Base-by-base conservation (phyloP, 345 rosid genomes). In the Hypericum perforatum region DNA sequence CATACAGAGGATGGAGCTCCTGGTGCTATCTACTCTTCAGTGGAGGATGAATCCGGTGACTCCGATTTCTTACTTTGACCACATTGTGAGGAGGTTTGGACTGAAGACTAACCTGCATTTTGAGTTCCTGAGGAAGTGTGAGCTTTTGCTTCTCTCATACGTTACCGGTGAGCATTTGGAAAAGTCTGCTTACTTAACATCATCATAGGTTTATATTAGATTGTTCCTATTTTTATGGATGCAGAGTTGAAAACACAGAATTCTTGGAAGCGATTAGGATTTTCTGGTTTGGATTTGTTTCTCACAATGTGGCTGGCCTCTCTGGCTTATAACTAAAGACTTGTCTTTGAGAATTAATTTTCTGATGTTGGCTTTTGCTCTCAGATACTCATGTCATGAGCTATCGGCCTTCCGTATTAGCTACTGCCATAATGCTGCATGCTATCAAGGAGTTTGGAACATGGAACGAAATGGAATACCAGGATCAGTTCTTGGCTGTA, bases 1-100 rank as follows among this genome's bases (percentile, higher is more conserved):
- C 12, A 74, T 91, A n/a, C 86, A 84, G 67, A 81, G 84, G 75
- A 91, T 91, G 98, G 96, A 87, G 79, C 84, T 90, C 66, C 66
- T 84, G 73, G 65, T 86, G 70, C 76, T 90, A 37, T 80, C 97
- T 43, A 74, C 83, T 37, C 96, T 91, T 16, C 68, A 65, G 14
- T 91, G 96, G 96, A 74, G 81, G 74, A 87, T 91, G 98, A 81
- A 85, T 56, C 94, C 95, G 11, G 85, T 85, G 45, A 87, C 98
- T 9, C 87, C 96, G 49, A 64, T 85, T 69, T 78, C 89, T 0
- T 91, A 77, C 77, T 78, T 90, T 38, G 78, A 86, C 72, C 82
- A 82, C 73, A 74, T 87, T 56, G 60, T 74, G 11, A 63, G 87
- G 67, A 76, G 91, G 71, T 73, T 82, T 48, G 92, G 89, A 38